Conservation (phyloP, 2,329 filamentous ascomycete species). For the Trichoderma breve region DNA sequence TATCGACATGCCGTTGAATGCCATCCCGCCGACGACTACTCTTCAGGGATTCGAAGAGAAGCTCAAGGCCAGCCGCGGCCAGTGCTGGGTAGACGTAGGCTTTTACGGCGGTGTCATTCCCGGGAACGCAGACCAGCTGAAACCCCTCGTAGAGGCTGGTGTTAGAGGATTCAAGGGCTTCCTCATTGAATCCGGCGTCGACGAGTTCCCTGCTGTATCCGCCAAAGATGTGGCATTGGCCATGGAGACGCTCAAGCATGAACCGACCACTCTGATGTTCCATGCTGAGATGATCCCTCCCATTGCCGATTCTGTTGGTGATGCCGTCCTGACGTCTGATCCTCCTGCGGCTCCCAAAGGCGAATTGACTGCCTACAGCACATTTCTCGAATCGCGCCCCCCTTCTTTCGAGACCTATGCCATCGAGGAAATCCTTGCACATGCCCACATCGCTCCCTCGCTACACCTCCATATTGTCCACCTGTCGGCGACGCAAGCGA, state of each 20-base stretch:
- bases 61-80: constrained; percentile 74
- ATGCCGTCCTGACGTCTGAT: constrained; percentile 67
- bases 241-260: constrained; percentile 75
- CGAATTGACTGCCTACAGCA: constrained; percentile 74
- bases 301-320: constrained; percentile 73
- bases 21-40: constrained; percentile 93
- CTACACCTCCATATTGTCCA: constrained; percentile 93
- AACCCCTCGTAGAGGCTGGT: constrained; percentile 76
- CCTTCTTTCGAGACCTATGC: constrained; percentile 89
- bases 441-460: constrained; percentile 75
- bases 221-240: constrained; percentile 74
- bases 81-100: constrained; percentile 98
- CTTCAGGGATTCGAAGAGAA: constrained; percentile 80
- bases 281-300: constrained; percentile 98
- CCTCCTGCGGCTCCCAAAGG: constrained; percentile 70
- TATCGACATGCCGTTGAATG: constrained; percentile 96
- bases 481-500: constrained; percentile 82
- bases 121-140: constrained; percentile 77
- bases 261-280: constrained; percentile 94
- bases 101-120: constrained; percentile 96
- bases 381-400: constrained; percentile 88
- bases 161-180: constrained; percentile 98
- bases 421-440: constrained; percentile 78
- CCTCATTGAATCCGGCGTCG: constrained; percentile 92
- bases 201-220: constrained; percentile 93